phyloP scores from a whole-genome alignment of 2,329 filamentous ascomycete genomes.

The Sporothrix humicola region DNA sequence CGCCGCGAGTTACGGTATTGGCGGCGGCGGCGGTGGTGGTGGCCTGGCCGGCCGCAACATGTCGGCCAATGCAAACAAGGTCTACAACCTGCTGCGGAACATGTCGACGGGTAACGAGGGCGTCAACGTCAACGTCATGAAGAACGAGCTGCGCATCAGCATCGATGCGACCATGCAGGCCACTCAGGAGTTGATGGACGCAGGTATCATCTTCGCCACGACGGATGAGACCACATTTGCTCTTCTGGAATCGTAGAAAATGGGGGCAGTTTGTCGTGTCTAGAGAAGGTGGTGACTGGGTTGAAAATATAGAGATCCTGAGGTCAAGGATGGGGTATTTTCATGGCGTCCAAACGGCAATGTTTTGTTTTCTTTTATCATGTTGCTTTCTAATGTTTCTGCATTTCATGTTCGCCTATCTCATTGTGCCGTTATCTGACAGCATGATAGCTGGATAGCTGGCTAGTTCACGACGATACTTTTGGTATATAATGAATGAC shows the following conservation, averaged over 20 bases:
- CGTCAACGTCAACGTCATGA: conserved; percentile 78
- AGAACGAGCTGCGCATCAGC: conserved; percentile 67
- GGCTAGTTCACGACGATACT: conserved; percentile 5
- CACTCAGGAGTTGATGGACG: conserved; percentile 77
- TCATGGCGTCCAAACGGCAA: conserved; percentile 21
- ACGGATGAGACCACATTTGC: conserved; percentile 83
- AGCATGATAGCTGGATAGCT: conserved; percentile 2
- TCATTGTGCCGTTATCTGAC: not conserved
- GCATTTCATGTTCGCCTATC: not conserved
- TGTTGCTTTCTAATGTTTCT: conserved; percentile 7
- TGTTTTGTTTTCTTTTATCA: not conserved
- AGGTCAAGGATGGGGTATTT: not conserved
- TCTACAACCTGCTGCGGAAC: conserved; percentile 73
- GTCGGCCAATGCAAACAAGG: conserved; percentile 65
- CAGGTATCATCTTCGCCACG: conserved; percentile 85
- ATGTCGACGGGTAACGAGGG: conserved; percentile 79
- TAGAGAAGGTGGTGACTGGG: not conserved
- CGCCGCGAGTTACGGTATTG: conserved; percentile 44
- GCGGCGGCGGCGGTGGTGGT: conserved; percentile 47
- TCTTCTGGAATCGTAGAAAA: conserved; percentile 25
- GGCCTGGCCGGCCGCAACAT: conserved; percentile 52
- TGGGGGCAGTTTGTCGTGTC: not conserved
- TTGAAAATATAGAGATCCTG: not conserved
- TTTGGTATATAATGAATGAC: conserved; percentile 19
- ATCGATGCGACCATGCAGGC: conserved; percentile 73